Conservation (phyloP, 2,329 filamentous ascomycete genomes). For the Mariannaea elegans region DNA sequence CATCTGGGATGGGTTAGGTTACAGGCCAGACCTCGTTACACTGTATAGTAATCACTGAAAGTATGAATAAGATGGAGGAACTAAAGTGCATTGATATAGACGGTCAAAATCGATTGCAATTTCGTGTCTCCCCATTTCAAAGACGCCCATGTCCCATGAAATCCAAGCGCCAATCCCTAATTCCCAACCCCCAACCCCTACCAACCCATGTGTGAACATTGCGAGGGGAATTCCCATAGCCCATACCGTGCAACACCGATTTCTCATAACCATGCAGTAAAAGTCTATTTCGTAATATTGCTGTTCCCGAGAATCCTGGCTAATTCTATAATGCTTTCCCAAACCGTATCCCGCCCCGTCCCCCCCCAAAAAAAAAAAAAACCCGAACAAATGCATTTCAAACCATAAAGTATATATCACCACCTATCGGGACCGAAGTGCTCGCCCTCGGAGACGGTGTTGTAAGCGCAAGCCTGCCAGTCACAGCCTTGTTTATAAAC, state of each 20-base stretch:
- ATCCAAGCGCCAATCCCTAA: not conserved
- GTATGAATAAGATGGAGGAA: constrained; percentile 33
- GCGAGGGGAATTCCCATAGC: constrained; percentile 1
- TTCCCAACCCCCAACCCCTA: not conserved
- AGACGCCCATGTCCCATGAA: not conserved
- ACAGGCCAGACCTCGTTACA: constrained; percentile 37
- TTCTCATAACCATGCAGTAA: constrained; percentile 14
- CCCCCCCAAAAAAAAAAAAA: not conserved
- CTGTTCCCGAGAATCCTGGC: not conserved
- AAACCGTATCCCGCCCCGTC: no score
- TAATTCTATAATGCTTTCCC: constrained; percentile 33
- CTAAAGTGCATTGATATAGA: constrained; percentile 42
- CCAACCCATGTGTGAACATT: constrained; percentile 8
- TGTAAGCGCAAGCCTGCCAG: constrained; percentile 82
- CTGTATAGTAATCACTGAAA: constrained; percentile 48
- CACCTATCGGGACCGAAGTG: constrained; percentile 73
- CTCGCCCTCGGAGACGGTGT: constrained; percentile 67
- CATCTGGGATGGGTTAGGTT: constrained; percentile 28
- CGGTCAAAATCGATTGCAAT: constrained; percentile 34
- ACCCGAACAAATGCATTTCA: not conserved
- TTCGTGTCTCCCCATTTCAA: constrained; percentile 21
- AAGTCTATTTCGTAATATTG: constrained; percentile 28
- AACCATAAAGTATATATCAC: constrained; percentile 48
- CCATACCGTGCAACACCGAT: constrained; percentile 15
- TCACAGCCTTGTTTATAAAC: constrained; percentile 86